Percentiles rank a stretch among this genome's conserved stretches.
Evolutionary conservation across 805 yeast species (phyloP).

Genomic region (Cyberlindnera mississippiensis): DNA sequence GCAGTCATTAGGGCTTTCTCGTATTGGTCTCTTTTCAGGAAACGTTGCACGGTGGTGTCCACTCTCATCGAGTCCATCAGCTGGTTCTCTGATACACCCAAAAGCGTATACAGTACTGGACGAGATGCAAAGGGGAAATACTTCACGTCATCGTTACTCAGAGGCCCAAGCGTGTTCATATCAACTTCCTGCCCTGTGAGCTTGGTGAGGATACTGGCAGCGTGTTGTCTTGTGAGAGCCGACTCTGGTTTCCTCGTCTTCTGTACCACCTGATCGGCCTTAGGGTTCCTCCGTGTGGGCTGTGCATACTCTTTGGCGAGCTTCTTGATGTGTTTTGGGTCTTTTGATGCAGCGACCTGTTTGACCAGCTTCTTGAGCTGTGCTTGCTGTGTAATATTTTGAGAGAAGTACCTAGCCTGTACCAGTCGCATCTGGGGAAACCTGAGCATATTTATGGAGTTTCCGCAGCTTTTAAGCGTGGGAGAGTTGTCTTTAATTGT

Average conservation of each 20-base stretch:
- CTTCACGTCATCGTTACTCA: constrained; percentile 31
- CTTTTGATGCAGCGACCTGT: constrained; percentile 1
- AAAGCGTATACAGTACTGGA: constrained; percentile 45
- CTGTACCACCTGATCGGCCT: neutral
- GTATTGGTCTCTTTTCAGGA: constrained; percentile 45
- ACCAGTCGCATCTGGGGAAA: no score
- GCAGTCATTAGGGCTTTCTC: constrained; percentile 52
- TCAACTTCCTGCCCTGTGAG: constrained; percentile 21
- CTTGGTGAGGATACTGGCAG: constrained; percentile 22
- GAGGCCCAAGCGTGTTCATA: constrained; percentile 32
- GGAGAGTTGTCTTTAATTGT: no score
- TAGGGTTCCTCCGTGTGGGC: no score
- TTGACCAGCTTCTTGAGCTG: neutral
- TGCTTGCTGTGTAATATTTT: neutral
- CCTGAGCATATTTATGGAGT: no score
- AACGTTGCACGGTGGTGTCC: constrained; percentile 47
- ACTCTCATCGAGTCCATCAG: constrained; percentile 55
- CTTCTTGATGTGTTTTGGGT: constrained; percentile 7
- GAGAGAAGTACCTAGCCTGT: neutral
- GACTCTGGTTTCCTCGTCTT: constrained; percentile 3
- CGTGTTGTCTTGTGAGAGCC: constrained; percentile 24
- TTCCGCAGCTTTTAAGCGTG: no score
- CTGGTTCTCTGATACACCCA: constrained; percentile 58
- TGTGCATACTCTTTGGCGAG: constrained; percentile 4
- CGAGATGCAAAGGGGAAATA: constrained; percentile 36